Base-by-base conservation (phyloP, 148 eudicot species). In the Dianthus caryophyllus region DNA sequence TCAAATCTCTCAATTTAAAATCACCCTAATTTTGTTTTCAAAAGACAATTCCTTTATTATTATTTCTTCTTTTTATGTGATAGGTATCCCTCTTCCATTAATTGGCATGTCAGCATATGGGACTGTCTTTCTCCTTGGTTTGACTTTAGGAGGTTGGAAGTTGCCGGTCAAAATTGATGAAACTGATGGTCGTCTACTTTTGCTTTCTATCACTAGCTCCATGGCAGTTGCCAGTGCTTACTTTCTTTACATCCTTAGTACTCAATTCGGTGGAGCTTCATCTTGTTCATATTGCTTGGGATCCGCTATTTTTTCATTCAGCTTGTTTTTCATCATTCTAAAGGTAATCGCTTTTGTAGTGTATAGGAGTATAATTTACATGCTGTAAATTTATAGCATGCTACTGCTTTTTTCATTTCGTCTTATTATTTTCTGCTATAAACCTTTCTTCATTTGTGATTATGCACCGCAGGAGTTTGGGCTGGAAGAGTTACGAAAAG, bases 1-100 rank as follows among this genome's bases (percentile, higher is more conserved):
- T n/a, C n/a, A n/a, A n/a, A n/a, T n/a, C n/a, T n/a, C n/a, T n/a
- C n/a, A n/a, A 61, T 71, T 2, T 18, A 66, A 65, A 48, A 52
- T 18, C 55, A 66, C 67, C 75, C 75, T 71, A 71, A 71, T 48
- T 64, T 62, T 71, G 63, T 65, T 41, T 64, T 76, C 71, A 47
- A 70, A 65, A 71, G 73, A 69, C 29, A 63, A 61, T 63, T 78
- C 66, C 69, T 59, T 72, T 71, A 71, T 75, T 59, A 39, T 77
- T 7, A 33, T 33, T 33, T n/a, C n/a, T n/a, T n/a, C n/a, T 68
- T 79, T 81, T 47, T 73, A 58, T 81, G 73, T 84, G 69, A 70
- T 83, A 94, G 98, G 98, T 90, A 83, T 86, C 67, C 97, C 98
- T 68, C 97, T 94, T 71, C 78, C 98, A 51, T 73, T 90, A 69